phyloP scores from a whole-genome alignment of 2,329 filamentous ascomycete species.

The Epichloe typhina region DNA sequence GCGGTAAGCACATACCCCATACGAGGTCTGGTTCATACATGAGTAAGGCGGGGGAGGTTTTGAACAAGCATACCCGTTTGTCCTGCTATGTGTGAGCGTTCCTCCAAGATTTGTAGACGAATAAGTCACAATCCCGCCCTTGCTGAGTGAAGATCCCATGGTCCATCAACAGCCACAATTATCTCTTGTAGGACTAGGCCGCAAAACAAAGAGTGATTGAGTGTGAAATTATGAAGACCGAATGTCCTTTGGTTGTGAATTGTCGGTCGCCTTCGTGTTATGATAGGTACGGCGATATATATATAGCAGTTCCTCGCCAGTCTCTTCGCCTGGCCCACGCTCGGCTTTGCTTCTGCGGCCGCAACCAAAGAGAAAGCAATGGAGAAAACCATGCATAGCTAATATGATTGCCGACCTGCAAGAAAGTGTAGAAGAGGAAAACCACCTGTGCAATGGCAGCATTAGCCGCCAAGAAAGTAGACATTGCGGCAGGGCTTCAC shows the following conservation, averaged over 20 bases:
- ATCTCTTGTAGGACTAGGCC: not conserved
- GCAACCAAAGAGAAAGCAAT: not conserved
- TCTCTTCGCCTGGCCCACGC: not conserved
- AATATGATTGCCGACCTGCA: not conserved
- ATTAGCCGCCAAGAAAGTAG: not conserved
- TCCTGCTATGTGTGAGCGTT: slow-evolving; percentile 19
- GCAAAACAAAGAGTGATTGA: not conserved
- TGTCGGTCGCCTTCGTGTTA: not conserved
- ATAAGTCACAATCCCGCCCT: not conserved
- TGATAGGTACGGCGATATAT: not conserved
- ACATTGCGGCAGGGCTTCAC: no score
- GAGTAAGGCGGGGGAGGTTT: not conserved
- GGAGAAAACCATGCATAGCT: not conserved
- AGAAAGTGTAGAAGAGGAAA: not conserved
- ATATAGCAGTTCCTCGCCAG: not conserved
- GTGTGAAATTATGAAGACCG: not conserved
- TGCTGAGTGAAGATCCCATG: slow-evolving; percentile 1
- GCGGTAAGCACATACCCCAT: not conserved
- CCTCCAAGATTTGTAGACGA: slow-evolving; percentile 1
- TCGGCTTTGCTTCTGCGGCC: not conserved
- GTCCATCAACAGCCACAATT: not conserved
- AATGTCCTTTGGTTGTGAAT: not conserved
- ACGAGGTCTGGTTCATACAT: not conserved
- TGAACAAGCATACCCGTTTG: slow-evolving; percentile 23
- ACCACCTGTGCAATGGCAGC: no score